Evolutionary conservation across 164 flowering plant genomes (phyloP).

Genomic region (Akebia trifoliata): DNA sequence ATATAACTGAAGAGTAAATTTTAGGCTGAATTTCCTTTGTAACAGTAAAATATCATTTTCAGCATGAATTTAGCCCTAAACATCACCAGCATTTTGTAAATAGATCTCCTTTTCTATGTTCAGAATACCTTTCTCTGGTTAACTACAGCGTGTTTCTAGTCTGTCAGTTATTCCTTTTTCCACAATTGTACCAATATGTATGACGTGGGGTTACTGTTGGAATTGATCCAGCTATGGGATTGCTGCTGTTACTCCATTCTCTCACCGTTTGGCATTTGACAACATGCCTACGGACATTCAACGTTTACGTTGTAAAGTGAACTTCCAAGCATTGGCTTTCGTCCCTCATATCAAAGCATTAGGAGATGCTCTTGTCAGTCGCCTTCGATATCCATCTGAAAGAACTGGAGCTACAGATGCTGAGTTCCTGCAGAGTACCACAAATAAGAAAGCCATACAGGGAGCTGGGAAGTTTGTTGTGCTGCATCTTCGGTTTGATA

Average conservation of each 20-base stretch:
- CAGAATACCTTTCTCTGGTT: neutral
- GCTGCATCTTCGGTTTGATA: conserved; percentile 95
- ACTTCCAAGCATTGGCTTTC: conserved; percentile 77
- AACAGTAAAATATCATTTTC: neutral
- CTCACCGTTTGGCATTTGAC: conserved; percentile 93
- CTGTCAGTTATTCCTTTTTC: neutral
- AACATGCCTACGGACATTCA: conserved; percentile 80
- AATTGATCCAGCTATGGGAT: conserved; percentile 66
- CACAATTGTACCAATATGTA: neutral
- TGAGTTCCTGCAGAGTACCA: conserved; percentile 32
- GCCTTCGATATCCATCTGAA: conserved; percentile 51
- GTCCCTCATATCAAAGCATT: conserved; percentile 79
- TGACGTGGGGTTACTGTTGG: neutral
- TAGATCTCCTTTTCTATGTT: neutral
- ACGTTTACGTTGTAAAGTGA: conserved; percentile 87
- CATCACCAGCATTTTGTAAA: too few relatives aligned
- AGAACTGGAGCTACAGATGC: conserved; percentile 16
- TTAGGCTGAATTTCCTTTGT: neutral
- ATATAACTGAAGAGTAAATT: neutral
- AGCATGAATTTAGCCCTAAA: neutral
- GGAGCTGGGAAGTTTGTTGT: conserved; percentile 66
- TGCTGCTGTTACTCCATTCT: conserved; percentile 96
- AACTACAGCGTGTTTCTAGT: neutral
- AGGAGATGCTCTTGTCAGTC: conserved; percentile 78
- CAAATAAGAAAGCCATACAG: conserved; percentile 25